These are phyloP conservation scores for Mycena rebaudengoi DNA, from an alignment of 768 basidiomycete species.

Conservation along the genomic window DNA sequence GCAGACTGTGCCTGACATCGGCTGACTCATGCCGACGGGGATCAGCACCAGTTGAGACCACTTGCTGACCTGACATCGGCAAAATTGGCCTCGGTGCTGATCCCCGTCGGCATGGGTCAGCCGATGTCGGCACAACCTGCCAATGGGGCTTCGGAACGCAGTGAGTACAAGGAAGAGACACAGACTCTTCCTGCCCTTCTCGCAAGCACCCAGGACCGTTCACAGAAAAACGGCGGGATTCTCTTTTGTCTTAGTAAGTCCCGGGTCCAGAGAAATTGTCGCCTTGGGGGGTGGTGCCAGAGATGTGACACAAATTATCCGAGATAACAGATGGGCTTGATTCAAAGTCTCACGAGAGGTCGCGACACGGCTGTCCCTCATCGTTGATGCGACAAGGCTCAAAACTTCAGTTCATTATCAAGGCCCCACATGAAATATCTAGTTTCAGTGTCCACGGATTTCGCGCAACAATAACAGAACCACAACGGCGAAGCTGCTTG, in stretches of 20 bases:
- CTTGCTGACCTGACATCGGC: too few species aligned
- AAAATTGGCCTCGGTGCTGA: too few species aligned
- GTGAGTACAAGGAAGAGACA: neutral
- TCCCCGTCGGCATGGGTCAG: too few species aligned
- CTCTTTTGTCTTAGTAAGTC: neutral
- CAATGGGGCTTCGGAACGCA: too few species aligned
- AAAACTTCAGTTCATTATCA: neutral
- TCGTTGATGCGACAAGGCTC: conserved; percentile 2
- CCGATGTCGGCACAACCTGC: too few species aligned
- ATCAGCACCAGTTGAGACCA: too few species aligned
- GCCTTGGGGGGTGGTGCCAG: too few species aligned
- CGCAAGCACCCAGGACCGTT: neutral
- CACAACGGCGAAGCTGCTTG: neutral
- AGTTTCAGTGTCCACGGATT: conserved; percentile 4
- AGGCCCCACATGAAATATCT: conserved; percentile 1
- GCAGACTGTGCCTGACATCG: too few species aligned
- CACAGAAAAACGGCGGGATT: neutral
- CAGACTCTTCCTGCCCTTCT: neutral
- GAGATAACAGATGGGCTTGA: neutral
- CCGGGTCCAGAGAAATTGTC: neutral
- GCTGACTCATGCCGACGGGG: too few species aligned
- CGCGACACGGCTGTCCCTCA: neutral
- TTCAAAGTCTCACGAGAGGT: conserved; percentile 4
- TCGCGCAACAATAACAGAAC: neutral
- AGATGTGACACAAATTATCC: too few species aligned